Conservation (phyloP, 768 basidiomycete species). For the Amanita exitialis region DNA sequence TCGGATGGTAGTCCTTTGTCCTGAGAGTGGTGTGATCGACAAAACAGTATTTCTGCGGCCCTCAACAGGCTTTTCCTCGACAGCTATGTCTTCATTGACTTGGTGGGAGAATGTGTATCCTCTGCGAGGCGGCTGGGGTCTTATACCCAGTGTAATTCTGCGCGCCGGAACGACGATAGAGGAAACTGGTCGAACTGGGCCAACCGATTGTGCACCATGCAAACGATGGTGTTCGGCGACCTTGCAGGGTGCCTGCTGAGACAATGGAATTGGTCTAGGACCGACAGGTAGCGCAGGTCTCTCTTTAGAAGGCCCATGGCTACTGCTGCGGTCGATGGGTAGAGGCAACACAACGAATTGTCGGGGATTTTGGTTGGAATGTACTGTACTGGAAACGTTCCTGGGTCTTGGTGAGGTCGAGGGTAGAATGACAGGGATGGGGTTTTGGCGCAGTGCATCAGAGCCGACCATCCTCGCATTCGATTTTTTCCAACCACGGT, state of each 20-base stretch:
- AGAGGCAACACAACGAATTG: slow-evolving; percentile 6
- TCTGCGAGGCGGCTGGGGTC: slow-evolving; percentile 23
- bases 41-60: background rate
- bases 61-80: background rate
- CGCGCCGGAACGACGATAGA: slow-evolving; percentile 12
- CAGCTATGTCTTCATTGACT: background rate
- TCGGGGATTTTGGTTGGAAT: background rate
- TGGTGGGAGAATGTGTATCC: slow-evolving; percentile 25
- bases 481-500: slow-evolving; percentile 27
- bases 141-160: slow-evolving; percentile 14
- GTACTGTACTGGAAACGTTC: background rate
- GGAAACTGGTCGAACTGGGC: slow-evolving; percentile 13
- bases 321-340: slow-evolving; percentile 12
- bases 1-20: background rate
- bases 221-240: slow-evolving; percentile 1
- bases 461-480: background rate
- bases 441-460: background rate
- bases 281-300: slow-evolving; percentile 41
- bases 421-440: background rate
- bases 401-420: background rate
- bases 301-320: slow-evolving; percentile 21
- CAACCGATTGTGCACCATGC: background rate
- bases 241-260: slow-evolving; percentile 9
- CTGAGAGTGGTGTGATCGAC: background rate
- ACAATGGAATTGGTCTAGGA: slow-evolving; percentile 28